Base-by-base conservation (phyloP, 2,329 filamentous ascomycete species). In the Pezicula carpinea region DNA sequence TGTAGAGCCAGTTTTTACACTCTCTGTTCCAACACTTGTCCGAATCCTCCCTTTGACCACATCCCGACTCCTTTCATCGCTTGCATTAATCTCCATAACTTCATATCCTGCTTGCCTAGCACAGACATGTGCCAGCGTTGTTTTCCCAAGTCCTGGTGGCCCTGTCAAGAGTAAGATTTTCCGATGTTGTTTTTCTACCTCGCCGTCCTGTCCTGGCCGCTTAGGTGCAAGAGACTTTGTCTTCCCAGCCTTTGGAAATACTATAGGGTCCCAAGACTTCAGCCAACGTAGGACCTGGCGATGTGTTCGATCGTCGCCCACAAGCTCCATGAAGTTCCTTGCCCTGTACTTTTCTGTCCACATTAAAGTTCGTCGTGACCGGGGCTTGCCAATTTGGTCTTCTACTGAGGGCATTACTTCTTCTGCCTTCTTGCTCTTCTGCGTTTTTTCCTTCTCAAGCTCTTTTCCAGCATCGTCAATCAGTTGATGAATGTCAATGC, bases 261-360 rank as follows among this genome's bases (percentile, higher is more conserved):
- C 93, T 21, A 96, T 75, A 0, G 85, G 76, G 63, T 99, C 93
- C 93, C 93, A 99, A 15, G 79, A 77, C 69, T 97, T 99, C 35
- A 99, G 71, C 93, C 93, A 99, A 44, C 87, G 82, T 46, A 99
- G 72, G 4, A 99, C 92, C 50, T 85, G 79, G 50, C 93, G 82
- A 66, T 99, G 95, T 21, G 92, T 97, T 38, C 90, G 77, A 63
- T 99, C 93, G 58, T 99, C 93, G 22, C 95, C 95, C 40, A 95
- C 89, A 0, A 99, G 75, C 57, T 99, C 93, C 57, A 91, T 87
- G 59, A 97, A 99, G 58, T 83, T 92, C 51, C 82, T 82, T 22
- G 93, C 93, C 31, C 93, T 84, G 63, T 99, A 99, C 64, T 99
- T 99, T 64, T 99, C 93, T 0, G 92, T 96, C 93, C 93, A 99